Evolutionary conservation across 352 stramenopile species (phyloP).

Genomic region (Phytophthora quininea): DNA sequence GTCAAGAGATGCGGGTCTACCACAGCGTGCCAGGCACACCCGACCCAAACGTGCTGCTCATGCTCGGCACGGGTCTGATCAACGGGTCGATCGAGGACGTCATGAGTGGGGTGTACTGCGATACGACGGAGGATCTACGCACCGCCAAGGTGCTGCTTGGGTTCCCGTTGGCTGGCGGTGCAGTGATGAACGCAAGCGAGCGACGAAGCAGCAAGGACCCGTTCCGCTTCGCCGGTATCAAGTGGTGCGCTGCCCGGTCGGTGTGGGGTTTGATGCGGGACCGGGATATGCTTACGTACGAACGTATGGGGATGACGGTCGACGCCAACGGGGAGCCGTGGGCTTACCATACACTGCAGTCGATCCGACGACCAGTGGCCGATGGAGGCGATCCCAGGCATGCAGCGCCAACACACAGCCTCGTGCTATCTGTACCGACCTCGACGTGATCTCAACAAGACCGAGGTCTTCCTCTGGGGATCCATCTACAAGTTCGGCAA

Average conservation of each 20-base stretch:
- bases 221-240: slow-evolving; percentile 56
- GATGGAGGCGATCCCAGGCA: slow-evolving; percentile 35
- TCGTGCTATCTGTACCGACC: slow-evolving; percentile 48
- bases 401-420: slow-evolving; percentile 41
- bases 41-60: slow-evolving; percentile 35
- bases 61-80: slow-evolving; percentile 39
- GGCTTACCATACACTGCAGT: slow-evolving; percentile 52
- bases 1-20: slow-evolving; percentile 40
- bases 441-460: slow-evolving; percentile 27
- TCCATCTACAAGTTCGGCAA: slow-evolving; percentile 41
- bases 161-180: slow-evolving; percentile 39
- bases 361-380: slow-evolving; percentile 50
- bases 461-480: slow-evolving; percentile 47
- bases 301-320: slow-evolving; percentile 40
- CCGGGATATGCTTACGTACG: slow-evolving; percentile 50
- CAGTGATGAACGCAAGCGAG: slow-evolving; percentile 40
- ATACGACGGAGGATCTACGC: slow-evolving; percentile 46
- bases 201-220: slow-evolving; percentile 34
- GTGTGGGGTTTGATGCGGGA: slow-evolving; percentile 37
- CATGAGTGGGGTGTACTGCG: slow-evolving; percentile 53
- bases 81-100: slow-evolving; percentile 37
- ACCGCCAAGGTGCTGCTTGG: slow-evolving; percentile 43
- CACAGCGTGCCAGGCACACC: slow-evolving; percentile 34
- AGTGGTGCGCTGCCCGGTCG: slow-evolving; percentile 43
- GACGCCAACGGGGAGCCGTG: slow-evolving; percentile 41